Percentiles rank a stretch among this genome's conserved stretches.
Conservation (phyloP, 179 eudicot species). For the Silene vulgaris region DNA sequence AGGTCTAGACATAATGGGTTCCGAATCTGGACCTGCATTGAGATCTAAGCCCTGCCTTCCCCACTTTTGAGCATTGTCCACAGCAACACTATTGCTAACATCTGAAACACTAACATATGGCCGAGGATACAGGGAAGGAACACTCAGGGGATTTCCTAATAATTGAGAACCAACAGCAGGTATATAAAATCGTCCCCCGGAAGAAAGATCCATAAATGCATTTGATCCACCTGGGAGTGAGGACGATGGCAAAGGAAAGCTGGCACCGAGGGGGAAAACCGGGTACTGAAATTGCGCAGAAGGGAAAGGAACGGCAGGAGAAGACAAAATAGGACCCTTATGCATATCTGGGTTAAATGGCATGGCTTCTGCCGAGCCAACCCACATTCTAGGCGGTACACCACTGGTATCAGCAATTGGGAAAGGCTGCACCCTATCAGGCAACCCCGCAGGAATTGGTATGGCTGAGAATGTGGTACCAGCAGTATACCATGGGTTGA, state of each 20-base stretch:
- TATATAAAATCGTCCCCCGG: constrained; percentile 25
- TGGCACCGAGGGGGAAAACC: constrained; percentile 39
- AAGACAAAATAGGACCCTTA: constrained; percentile 59
- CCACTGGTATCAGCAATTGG: constrained; percentile 39
- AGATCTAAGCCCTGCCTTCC: constrained; percentile 48
- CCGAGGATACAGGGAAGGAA: constrained; percentile 37
- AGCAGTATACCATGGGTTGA: constrained; percentile 61
- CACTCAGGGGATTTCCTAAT: constrained; percentile 31
- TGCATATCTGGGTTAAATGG: constrained; percentile 48
- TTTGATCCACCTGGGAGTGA: constrained; percentile 33
- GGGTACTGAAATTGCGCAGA: constrained; percentile 38
- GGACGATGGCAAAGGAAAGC: constrained; percentile 37
- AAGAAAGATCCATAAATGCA: constrained; percentile 30
- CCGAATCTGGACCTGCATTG: constrained; percentile 43
- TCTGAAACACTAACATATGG: constrained; percentile 30
- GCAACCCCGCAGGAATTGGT: constrained; percentile 42
- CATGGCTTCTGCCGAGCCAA: constrained; percentile 36
- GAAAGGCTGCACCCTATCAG: constrained; percentile 53
- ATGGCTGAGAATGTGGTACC: constrained; percentile 44
- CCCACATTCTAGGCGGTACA: constrained; percentile 46
- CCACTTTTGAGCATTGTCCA: constrained; percentile 37
- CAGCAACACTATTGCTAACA: constrained; percentile 25
- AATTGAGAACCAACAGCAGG: constrained; percentile 34
- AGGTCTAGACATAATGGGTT: constrained; percentile 26
- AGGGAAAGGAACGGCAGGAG: constrained; percentile 48